These are phyloP conservation scores for Pochonia chlamydosporia DNA, from an alignment of 2,329 filamentous ascomycete species.

Conservation along the genomic window DNA sequence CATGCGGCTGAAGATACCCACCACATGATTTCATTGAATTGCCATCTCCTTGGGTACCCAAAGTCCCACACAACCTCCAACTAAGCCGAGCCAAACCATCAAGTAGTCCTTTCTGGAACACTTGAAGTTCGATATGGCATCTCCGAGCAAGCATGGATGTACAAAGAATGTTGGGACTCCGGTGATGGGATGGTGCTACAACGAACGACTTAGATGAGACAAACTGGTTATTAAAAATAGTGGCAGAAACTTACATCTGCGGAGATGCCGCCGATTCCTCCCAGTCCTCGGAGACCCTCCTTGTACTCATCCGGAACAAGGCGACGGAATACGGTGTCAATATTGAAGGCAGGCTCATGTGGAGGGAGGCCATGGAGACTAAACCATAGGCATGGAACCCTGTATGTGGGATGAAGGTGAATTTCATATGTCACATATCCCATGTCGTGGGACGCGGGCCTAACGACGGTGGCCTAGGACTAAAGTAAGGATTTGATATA, in stretches of 20 bases:
- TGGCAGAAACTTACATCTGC: constrained; percentile 57
- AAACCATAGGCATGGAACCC: constrained; percentile 72
- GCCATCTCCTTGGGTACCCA: constrained; percentile 69
- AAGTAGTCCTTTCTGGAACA: constrained; percentile 66
- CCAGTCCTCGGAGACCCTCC: constrained; percentile 51
- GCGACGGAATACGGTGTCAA: constrained; percentile 65
- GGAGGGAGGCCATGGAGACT: constrained; percentile 52
- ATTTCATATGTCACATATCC: constrained; percentile 65
- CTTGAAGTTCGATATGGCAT: constrained; percentile 66
- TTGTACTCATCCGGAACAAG: constrained; percentile 65
- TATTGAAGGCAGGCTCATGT: constrained; percentile 50
- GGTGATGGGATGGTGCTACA: constrained; percentile 75
- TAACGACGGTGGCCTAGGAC: constrained; percentile 35
- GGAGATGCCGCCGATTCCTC: constrained; percentile 68
- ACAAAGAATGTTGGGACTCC: constrained; percentile 80
- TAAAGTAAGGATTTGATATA: constrained; percentile 14
- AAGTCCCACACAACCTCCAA: constrained; percentile 75
- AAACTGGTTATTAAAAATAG: not conserved
- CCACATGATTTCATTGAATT: constrained; percentile 21
- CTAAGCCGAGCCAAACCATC: constrained; percentile 81
- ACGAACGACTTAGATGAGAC: constrained; percentile 29
- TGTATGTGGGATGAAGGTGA: constrained; percentile 68
- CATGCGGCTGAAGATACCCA: constrained; percentile 1
- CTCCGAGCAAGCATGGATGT: constrained; percentile 84
- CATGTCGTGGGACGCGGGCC: constrained; percentile 24